phyloP scores from a whole-genome alignment of 2,329 filamentous ascomycete genomes.

The Ceratocystis variospora region DNA sequence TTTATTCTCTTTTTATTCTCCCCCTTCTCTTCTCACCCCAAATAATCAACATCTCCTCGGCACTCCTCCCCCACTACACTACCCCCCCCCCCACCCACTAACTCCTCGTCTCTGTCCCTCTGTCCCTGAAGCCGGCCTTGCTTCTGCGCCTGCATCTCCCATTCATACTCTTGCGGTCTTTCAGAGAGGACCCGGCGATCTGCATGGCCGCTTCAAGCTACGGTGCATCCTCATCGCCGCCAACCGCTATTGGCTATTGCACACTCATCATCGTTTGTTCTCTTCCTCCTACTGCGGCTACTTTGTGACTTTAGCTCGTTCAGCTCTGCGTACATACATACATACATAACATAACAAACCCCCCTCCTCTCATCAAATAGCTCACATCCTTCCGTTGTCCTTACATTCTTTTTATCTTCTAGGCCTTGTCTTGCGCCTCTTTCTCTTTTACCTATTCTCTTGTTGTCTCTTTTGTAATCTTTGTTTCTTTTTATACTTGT shows the following conservation, averaged over 20 bases:
- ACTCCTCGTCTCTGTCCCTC: neutral
- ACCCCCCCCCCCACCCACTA: neutral
- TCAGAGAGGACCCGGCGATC: slow-evolving; percentile 3
- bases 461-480: neutral
- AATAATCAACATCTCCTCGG: neutral
- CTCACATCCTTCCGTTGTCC: slow-evolving; percentile 9
- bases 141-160: neutral
- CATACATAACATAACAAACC: neutral
- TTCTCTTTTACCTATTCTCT: neutral
- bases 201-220: slow-evolving; percentile 5
- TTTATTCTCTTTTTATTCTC: slow-evolving; percentile 17
- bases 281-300: neutral
- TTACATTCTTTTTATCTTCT: neutral
- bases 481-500: slow-evolving; percentile 1
- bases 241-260: neutral
- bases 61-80: neutral
- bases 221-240: neutral
- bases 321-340: neutral
- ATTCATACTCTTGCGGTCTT: neutral
- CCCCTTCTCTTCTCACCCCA: neutral
- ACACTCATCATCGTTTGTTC: neutral
- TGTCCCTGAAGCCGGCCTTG: slow-evolving; percentile 15
- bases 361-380: neutral
- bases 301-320: neutral
- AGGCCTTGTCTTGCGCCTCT: neutral